Conservation (phyloP, 2,329 filamentous ascomycete genomes). For the Arachnomyces sp. region DNA sequence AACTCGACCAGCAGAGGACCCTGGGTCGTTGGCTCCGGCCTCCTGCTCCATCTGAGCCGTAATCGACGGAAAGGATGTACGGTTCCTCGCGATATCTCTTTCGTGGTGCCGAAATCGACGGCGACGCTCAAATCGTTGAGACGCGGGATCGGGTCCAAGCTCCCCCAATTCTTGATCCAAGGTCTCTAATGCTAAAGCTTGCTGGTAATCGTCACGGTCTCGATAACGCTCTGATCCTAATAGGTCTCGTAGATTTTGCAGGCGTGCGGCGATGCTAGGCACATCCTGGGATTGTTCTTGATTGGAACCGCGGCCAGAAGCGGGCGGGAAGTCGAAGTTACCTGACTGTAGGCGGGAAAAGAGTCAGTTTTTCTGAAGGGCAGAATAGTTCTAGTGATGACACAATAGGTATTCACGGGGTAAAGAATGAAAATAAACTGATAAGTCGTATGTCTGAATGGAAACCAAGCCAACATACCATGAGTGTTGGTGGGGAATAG, state of each 20-base stretch:
- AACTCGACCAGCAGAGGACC: constrained; percentile 12
- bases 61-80: constrained; percentile 9
- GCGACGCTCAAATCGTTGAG: constrained; percentile 9
- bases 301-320: constrained; percentile 25
- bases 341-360: constrained; percentile 27
- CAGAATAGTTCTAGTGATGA: constrained; percentile 17
- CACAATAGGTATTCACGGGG: constrained; percentile 7
- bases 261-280: constrained; percentile 19
- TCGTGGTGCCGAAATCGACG: constrained; percentile 12
- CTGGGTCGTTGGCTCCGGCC: constrained; percentile 10
- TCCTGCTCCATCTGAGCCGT: constrained; percentile 14
- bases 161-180: constrained; percentile 34
- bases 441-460: no score
- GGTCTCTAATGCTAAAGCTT: constrained; percentile 29
- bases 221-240: constrained; percentile 26
- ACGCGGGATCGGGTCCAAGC: constrained; percentile 18
- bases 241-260: constrained; percentile 33
- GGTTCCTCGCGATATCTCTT: constrained; percentile 3
- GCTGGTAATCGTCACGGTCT: constrained; percentile 22
- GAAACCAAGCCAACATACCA: no score
- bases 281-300: constrained; percentile 18
- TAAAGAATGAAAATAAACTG: constrained; percentile 15
- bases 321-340: constrained; percentile 36
- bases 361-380: constrained; percentile 3
- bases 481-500: no score